Base-by-base conservation (phyloP, 306 rosid species). In the Quercus parvula region DNA sequence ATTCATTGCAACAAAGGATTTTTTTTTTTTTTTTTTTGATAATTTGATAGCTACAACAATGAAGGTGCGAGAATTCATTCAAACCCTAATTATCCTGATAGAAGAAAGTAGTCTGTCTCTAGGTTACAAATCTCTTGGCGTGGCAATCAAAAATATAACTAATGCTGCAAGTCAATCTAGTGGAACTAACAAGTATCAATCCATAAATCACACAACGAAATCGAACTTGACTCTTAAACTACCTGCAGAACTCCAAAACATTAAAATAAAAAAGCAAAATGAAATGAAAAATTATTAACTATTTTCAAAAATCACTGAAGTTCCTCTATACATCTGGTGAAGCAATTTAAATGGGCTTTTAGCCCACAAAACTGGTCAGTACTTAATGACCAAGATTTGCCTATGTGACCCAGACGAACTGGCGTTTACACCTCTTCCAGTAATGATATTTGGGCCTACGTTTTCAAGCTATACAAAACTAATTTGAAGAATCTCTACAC, bases 321-420 rank as follows among this genome's bases (percentile, higher is more conserved):
- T 54, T 69, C 75, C 46, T 59, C 83, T 78, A 52, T 78, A 74
- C 84, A 75, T 49, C 72, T 30, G 71, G 71, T 64, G 63, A 58
- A 68, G 22, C 15, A 59, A 9, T 20, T 38, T 33, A 33, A 67
- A 33, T 9, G 72, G 51, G 72, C 22, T 69, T 38, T 38, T 73
- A 74, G 70, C 73, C 77, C 70, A 64, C 78, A 38, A 75, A 49
- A 79, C 68, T 55, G 75, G 80, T 27, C 54, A 77, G 69, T 63
- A 31, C 24, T 52, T 62, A 3, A 28, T 24, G 66, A 59, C 28
- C 54, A 66, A 73, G 25, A 79, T 24, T 68, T 71, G 24, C 25
- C 56, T 71, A 30, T 1, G 22, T 51, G 17, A 5, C 55, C 72
- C n/a, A 58, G 38, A 52, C 7, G 31, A 77, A 30, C 30, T 52